These are phyloP conservation scores for Metarhizium guizhouense DNA, from an alignment of 2,329 filamentous ascomycete genomes.

Conservation along the genomic window DNA sequence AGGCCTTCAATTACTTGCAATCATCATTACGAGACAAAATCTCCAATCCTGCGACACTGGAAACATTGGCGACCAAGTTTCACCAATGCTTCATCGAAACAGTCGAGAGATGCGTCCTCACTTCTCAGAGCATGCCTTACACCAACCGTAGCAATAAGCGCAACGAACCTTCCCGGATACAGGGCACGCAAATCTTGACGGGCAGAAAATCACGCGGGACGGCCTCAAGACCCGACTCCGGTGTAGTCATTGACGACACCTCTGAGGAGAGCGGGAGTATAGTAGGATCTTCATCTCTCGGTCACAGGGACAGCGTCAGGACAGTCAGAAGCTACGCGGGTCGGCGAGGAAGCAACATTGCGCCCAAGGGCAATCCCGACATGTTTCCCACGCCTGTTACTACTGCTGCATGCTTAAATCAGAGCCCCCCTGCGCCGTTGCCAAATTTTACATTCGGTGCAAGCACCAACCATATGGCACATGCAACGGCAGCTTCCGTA, in stretches of 20 bases:
- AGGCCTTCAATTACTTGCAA: conserved; percentile 24
- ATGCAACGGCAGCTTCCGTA: conserved; percentile 11
- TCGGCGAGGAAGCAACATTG: conserved; percentile 16
- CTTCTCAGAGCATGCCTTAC: conserved; percentile 28
- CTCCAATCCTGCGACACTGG: conserved; percentile 26
- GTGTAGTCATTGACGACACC: conserved; percentile 28
- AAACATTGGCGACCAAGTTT: conserved; percentile 29
- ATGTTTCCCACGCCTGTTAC: background rate
- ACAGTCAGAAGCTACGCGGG: conserved; percentile 14
- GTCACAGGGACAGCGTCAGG: conserved; percentile 21
- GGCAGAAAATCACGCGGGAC: conserved; percentile 16
- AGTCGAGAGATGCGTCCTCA: conserved; percentile 24
- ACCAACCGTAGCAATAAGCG: conserved; percentile 32
- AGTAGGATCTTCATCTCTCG: conserved; percentile 12
- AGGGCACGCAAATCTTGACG: conserved; percentile 11
- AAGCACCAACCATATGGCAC: background rate
- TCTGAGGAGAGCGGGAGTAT: conserved; percentile 29
- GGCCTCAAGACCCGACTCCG: conserved; percentile 26
- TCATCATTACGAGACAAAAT: conserved; percentile 27
- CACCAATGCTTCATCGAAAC: conserved; percentile 32
- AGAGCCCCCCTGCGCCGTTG: background rate
- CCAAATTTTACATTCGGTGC: background rate
- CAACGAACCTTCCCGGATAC: conserved; percentile 17
- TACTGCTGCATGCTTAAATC: background rate
- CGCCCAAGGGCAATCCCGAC: conserved; percentile 11